phyloP scores from a whole-genome alignment of 1,284 basidiomycete species.

The Sporisorium reilianum region DNA sequence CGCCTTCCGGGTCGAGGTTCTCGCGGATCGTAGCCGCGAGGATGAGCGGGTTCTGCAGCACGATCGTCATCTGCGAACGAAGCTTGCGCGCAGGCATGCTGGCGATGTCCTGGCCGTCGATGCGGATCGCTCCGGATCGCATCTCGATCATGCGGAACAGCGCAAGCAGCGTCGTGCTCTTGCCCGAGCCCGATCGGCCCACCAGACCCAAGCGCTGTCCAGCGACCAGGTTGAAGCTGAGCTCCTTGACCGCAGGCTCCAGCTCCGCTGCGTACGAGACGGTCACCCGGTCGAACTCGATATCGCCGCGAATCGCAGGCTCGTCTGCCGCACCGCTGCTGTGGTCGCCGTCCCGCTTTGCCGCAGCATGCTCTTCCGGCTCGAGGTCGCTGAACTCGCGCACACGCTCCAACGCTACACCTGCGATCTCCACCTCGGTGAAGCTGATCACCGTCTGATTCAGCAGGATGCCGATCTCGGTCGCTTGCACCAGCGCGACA shows the following conservation, averaged over 20 bases:
- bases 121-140: constrained; percentile 44
- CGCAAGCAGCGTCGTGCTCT: constrained; percentile 57
- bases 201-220: constrained; percentile 53
- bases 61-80: constrained; percentile 54
- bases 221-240: constrained; percentile 40
- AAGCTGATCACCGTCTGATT: constrained; percentile 57
- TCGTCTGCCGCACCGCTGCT: neutral
- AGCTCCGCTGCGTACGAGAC: constrained; percentile 45
- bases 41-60: constrained; percentile 63
- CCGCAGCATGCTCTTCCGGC: constrained; percentile 33
- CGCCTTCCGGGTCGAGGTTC: constrained; percentile 60
- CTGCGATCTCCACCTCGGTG: constrained; percentile 68
- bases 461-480: constrained; percentile 38
- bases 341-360: constrained; percentile 10
- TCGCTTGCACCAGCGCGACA: constrained; percentile 66
- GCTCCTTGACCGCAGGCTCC: constrained; percentile 48
- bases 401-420: constrained; percentile 68
- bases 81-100: constrained; percentile 28
- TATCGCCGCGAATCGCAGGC: constrained; percentile 24
- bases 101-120: constrained; percentile 45
- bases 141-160: constrained; percentile 58
- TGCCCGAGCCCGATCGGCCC: constrained; percentile 55
- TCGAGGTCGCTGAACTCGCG: constrained; percentile 60
- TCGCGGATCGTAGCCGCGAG: constrained; percentile 62
- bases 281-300: constrained; percentile 43